phyloP scores from a whole-genome alignment of 2,329 filamentous ascomycete species.

The Fusarium sp. region DNA sequence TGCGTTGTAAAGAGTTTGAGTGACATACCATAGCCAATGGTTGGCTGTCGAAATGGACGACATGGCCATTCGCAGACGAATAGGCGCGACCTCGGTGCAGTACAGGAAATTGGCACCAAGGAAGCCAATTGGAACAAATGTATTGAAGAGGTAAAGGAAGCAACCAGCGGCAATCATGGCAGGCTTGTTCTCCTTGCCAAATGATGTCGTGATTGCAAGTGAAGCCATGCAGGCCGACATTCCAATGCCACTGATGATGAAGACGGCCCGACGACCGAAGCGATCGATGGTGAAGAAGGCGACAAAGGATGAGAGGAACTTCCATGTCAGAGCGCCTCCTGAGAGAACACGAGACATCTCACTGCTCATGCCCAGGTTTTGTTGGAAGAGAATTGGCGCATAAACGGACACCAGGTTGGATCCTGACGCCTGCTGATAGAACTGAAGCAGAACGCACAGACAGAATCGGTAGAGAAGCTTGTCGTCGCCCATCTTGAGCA shows the following conservation, averaged over 20 bases:
- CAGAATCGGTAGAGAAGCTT: slow-evolving; percentile 60
- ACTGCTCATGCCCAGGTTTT: slow-evolving; percentile 39
- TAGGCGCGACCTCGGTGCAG: slow-evolving; percentile 64
- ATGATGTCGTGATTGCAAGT: slow-evolving; percentile 42
- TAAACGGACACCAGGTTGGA: slow-evolving; percentile 47
- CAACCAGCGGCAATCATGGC: slow-evolving; percentile 38
- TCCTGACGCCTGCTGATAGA: slow-evolving; percentile 47
- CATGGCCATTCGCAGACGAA: slow-evolving; percentile 58
- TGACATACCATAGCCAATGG: slow-evolving; percentile 45
- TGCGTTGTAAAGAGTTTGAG: slow-evolving; percentile 41
- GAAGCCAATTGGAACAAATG: slow-evolving; percentile 74
- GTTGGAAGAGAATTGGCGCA: slow-evolving; percentile 46
- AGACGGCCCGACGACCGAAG: slow-evolving; percentile 43
- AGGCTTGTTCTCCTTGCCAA: slow-evolving; percentile 33
- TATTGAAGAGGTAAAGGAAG: slow-evolving; percentile 76
- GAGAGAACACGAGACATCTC: slow-evolving; percentile 41
- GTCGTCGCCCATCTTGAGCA: slow-evolving; percentile 62
- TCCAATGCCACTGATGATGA: slow-evolving; percentile 41
- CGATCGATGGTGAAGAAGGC: slow-evolving; percentile 47
- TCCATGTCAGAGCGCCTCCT: slow-evolving; percentile 46
- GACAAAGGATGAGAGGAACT: slow-evolving; percentile 47
- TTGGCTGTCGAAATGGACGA: slow-evolving; percentile 64
- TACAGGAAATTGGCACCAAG: slow-evolving; percentile 72
- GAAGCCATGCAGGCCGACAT: slow-evolving; percentile 46
- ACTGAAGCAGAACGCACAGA: slow-evolving; percentile 48